Evolutionary conservation across 345 rosid species (phyloP).

Genomic region (Linum usitatissimum): DNA sequence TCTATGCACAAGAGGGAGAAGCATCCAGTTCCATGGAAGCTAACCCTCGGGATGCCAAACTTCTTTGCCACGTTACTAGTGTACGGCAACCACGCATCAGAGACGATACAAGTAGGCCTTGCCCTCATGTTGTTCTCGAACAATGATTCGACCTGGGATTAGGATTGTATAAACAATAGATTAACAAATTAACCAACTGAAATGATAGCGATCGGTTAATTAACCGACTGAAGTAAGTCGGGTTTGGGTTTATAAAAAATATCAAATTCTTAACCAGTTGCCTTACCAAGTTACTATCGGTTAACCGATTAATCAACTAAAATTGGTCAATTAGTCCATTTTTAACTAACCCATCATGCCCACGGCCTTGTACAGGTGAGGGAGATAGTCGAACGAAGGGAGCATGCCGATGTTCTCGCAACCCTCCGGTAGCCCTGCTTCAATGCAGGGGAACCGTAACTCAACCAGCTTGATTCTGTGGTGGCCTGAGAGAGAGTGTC

Average conservation of each 20-base stretch:
- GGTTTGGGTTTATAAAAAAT: too few relatives aligned
- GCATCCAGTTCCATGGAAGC: background rate
- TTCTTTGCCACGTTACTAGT: background rate
- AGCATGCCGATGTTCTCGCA: background rate
- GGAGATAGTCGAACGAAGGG: background rate
- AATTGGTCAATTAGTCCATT: too few relatives aligned
- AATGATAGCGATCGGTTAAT: too few relatives aligned
- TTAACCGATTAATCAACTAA: too few relatives aligned
- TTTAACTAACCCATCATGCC: too few relatives aligned
- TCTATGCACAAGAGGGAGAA: conserved; percentile 11
- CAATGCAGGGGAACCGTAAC: background rate
- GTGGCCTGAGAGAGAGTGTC: background rate
- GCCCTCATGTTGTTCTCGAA: background rate
- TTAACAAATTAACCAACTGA: too few relatives aligned
- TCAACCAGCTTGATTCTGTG: background rate
- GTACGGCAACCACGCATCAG: background rate
- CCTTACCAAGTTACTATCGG: too few relatives aligned
- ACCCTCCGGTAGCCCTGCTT: background rate
- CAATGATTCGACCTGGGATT: background rate
- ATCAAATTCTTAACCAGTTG: too few relatives aligned
- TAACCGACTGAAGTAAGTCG: too few relatives aligned
- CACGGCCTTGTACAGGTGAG: background rate
- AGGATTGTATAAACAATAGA: too few relatives aligned
- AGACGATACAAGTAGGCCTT: background rate
- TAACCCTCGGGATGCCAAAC: background rate